Base-by-base conservation (phyloP, 176 grass and related monocot species). In the Lolium multiflorum region DNA sequence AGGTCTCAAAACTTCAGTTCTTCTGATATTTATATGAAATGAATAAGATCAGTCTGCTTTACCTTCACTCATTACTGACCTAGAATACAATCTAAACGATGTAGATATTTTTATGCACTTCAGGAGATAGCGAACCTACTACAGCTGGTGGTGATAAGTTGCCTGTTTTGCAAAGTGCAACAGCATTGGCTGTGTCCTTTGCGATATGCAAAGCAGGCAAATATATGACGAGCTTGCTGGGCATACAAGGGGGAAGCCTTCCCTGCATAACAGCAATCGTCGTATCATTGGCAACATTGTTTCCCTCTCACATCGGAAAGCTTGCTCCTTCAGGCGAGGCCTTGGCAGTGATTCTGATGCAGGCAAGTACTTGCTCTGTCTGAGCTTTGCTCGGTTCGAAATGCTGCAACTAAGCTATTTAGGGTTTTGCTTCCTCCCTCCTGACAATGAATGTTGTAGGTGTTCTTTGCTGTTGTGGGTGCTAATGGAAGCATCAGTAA, bases 251-350 rank as follows among this genome's bases (percentile, higher is more conserved):
- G 4, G 95, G 92, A 18, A 91, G 85, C 16, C 95, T 97, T 25
- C 94, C 94, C 54, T 94, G 76, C 88, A 89, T 92, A 59, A 97
- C 94, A 3, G 92, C 86, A 22, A 89, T 97, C 83, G 81, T 90
- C 22, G 92, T 97, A 66, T 81, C 83, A 12, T 80, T 97, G 82
- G 94, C 86, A 21, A 97, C 94, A 15, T 17, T 97, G 41, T 92
- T 94, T 44, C 92, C 92, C 49, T 87, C 77, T 28, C 91, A 85
- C 57, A 16, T 94, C 6, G 63, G 80, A 54, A 91, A 76, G 69
- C 86, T 97, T 39, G 86, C 90, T 35, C 92, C 90, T 44, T 74
- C 90, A 26, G 92, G 92, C 46, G 88, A 97, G 81, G 89, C 90
- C 35, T 58, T 92, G 83, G 88, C 92, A 26, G 78, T 91, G 52